Conservation (phyloP, 1,284 basidiomycete species). For the Vanrija sp. region DNA sequence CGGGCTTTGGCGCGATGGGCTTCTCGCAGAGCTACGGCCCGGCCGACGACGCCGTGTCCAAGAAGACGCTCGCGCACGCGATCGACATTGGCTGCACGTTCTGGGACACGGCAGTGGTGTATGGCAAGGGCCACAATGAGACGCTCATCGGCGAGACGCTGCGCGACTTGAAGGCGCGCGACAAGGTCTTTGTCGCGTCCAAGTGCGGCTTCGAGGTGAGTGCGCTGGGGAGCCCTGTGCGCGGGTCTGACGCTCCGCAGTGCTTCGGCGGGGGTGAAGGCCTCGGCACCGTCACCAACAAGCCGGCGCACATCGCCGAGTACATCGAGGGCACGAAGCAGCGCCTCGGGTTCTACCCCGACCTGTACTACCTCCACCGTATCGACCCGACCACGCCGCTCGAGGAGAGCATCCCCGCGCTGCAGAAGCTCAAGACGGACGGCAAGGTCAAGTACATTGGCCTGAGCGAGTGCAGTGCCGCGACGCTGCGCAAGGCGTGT, state of each 20-base stretch:
- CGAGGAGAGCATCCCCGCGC: constrained; percentile 36
- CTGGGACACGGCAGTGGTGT: constrained; percentile 41
- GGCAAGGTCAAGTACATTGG: constrained; percentile 49
- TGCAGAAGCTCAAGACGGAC: constrained; percentile 44
- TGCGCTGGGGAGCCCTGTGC: constrained; percentile 1
- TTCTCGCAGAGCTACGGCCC: constrained; percentile 25
- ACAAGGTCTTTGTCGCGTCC: constrained; percentile 48
- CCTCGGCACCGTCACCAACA: constrained; percentile 22
- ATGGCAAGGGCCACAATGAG: constrained; percentile 47
- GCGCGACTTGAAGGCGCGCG: constrained; percentile 30
- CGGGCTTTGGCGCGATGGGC: constrained; percentile 31
- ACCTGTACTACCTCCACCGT: constrained; percentile 50
- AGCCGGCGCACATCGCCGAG: constrained; percentile 35
- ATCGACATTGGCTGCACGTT: constrained; percentile 41
- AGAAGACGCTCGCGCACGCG: constrained; percentile 29
- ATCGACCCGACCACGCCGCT: constrained; percentile 40
- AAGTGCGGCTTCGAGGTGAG: constrained; percentile 44
- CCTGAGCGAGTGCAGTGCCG: constrained; percentile 57
- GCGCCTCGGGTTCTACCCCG: constrained; percentile 43
- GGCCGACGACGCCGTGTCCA: constrained; percentile 22
- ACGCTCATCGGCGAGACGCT: constrained; percentile 44
- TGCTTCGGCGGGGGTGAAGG: constrained; percentile 5
- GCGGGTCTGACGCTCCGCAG: background rate
- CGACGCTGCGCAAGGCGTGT: constrained; percentile 61
- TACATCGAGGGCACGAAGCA: constrained; percentile 40